phyloP scores from a whole-genome alignment of 2,329 filamentous ascomycete species.

The Sphaerulina musiva region DNA sequence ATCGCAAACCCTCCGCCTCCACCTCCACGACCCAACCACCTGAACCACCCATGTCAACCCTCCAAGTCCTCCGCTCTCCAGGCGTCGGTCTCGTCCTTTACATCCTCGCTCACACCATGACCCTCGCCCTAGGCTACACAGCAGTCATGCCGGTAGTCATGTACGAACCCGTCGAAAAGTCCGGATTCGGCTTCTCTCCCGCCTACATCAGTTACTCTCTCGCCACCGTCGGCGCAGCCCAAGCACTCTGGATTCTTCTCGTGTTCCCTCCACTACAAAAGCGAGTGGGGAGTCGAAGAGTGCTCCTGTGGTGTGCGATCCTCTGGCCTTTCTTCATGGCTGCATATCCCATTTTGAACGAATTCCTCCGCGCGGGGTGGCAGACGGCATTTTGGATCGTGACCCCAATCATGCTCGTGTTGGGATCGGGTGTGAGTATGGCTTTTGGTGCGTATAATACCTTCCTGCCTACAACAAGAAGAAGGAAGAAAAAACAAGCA shows the following conservation, averaged over 20 bases:
- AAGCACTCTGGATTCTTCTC: slow-evolving; percentile 65
- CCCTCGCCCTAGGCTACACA: slow-evolving; percentile 66
- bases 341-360: slow-evolving; percentile 49
- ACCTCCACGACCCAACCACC: slow-evolving; percentile 2
- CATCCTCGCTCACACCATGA: slow-evolving; percentile 59
- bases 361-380: slow-evolving; percentile 47
- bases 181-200: slow-evolving; percentile 59
- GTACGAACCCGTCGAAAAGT: slow-evolving; percentile 56
- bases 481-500: no score
- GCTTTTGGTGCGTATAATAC: slow-evolving; percentile 48
- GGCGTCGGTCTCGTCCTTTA: slow-evolving; percentile 61
- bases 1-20: slow-evolving; percentile 20
- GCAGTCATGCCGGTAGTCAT: slow-evolving; percentile 63
- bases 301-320: slow-evolving; percentile 54
- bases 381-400: slow-evolving; percentile 53
- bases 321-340: slow-evolving; percentile 61
- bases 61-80: slow-evolving; percentile 54
- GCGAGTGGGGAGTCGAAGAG: slow-evolving; percentile 58
- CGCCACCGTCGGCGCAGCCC: slow-evolving; percentile 56
- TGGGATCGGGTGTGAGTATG: slow-evolving; percentile 62
- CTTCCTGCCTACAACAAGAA: no score
- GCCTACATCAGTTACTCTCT: slow-evolving; percentile 62
- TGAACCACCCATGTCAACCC: slow-evolving; percentile 40
- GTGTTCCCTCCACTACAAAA: slow-evolving; percentile 63
- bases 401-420: slow-evolving; percentile 39